Conservation (phyloP, 352 stramenopile genomes). For the Phytophthora citrophthora region DNA sequence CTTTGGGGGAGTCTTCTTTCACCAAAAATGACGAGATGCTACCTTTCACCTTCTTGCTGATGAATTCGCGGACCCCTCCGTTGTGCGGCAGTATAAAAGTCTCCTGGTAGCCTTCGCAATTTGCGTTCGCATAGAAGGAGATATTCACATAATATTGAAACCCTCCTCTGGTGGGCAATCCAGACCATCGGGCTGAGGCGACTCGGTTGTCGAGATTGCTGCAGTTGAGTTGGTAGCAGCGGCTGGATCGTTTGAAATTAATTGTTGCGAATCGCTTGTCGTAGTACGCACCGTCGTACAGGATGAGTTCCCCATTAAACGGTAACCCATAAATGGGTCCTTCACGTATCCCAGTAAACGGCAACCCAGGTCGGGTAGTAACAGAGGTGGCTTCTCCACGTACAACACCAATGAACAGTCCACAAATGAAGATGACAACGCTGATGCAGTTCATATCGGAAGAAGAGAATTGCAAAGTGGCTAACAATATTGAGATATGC, state of each 20-base stretch:
- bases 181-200: constrained; percentile 8
- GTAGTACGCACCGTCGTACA: not conserved
- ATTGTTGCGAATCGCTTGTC: not conserved
- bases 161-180: constrained; percentile 1
- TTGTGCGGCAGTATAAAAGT: constrained; percentile 1
- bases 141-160: not conserved
- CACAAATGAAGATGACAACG: not conserved
- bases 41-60: constrained; percentile 4
- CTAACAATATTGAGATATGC: not conserved
- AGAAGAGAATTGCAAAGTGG: constrained; percentile 1
- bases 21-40: constrained; percentile 7
- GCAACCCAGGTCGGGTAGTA: no score
- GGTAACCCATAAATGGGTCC: not conserved
- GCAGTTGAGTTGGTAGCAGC: constrained; percentile 29
- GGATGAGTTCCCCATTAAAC: not conserved
- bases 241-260: not conserved
- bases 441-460: not conserved
- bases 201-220: constrained; percentile 18
- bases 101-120: constrained; percentile 1
- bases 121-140: constrained; percentile 1
- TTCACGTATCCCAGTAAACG: no score
- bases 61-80: constrained; percentile 4
- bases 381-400: not conserved
- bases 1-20: not conserved
- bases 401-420: not conserved